Base-by-base conservation (phyloP, 1,284 basidiomycete genomes). In the Pholiota adiposa region DNA sequence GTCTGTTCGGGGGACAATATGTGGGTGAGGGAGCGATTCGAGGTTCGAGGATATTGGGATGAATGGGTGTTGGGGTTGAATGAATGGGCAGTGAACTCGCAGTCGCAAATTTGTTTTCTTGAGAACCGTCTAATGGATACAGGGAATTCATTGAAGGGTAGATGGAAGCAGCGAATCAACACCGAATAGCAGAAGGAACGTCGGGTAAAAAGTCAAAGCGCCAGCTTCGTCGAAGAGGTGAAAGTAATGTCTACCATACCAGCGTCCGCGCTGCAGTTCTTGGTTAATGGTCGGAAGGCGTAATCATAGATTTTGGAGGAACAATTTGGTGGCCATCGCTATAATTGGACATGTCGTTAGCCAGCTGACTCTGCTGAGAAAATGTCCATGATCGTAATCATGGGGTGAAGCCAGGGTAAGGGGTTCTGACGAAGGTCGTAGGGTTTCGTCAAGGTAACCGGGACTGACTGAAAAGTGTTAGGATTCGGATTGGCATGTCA, bases 1-100 rank as follows among this genome's bases (percentile, higher is more conserved):
- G 79, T 60, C 73, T 70, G 57, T 74, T 77, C 21, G 72, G 70
- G 36, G 71, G 62, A 63, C 75, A 76, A 57, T 68, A 72, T 38
- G 70, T 67, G 3, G 73, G 67, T 36, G 69, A 51, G 55, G 73
- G 68, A 33, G 74, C 76, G 51, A 65, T 62, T 41, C 71, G 72
- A 59, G 74, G 72, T 34, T 70, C 69, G 29, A 71, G 67, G 50
- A 69, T 49, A 31, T 63, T 64, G 1, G 36, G 58, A 48, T 51
- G 54, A 61, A 61, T 7, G 59, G 63, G 31, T 61, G 69, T 61
- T 54, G 62, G 56, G 55, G 64, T 62, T 41, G 61, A 50, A 29
- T 50, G 49, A 19, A 59, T 18, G 51, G 61, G 36, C 9, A 18
- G 27, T 48, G 29, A 51, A 40, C 36, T 46, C 16, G 18, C 23